A percentile compares a stretch with the other conserved stretches of the same genome.
Conservation (phyloP, 495 filamentous ascomycete genomes). For the Lichina pygmaea region DNA sequence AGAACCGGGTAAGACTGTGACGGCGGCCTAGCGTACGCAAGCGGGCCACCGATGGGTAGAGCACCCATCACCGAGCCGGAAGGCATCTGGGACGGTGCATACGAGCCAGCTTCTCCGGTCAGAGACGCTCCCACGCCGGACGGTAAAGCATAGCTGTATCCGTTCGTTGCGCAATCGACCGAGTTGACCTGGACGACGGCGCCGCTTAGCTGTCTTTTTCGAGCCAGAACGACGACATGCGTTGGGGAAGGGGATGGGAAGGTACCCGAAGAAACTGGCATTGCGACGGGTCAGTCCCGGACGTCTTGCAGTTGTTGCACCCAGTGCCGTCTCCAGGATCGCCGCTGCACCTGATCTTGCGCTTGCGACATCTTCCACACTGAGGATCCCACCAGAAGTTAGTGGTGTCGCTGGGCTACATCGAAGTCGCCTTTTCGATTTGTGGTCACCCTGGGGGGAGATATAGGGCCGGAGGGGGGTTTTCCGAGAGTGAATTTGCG, state of each 20-base stretch:
- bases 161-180: slow-evolving; percentile 1
- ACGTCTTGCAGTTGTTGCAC: slow-evolving; percentile 59
- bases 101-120: not conserved
- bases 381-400: slow-evolving; percentile 11
- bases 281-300: slow-evolving; percentile 25
- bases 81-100: not conserved
- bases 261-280: slow-evolving; percentile 59
- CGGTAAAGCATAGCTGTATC: not conserved
- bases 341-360: slow-evolving; percentile 92
- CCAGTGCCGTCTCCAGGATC: slow-evolving; percentile 48
- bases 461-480: too few species aligned
- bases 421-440: not conserved
- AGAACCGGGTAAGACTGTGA: not conserved
- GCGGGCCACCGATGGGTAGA: not conserved
- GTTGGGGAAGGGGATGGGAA: not conserved
- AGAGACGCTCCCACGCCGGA: not conserved
- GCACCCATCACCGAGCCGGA: not conserved
- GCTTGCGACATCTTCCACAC: slow-evolving; percentile 76
- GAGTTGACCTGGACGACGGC: not conserved
- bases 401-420: not conserved
- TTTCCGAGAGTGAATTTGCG: too few species aligned
- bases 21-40: not conserved
- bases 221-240: too few species aligned
- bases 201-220: too few species aligned
- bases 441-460: too few species aligned